These are phyloP conservation scores for Tricholoma saponaceum DNA, from an alignment of 768 basidiomycete genomes.

Conservation along the genomic window DNA sequence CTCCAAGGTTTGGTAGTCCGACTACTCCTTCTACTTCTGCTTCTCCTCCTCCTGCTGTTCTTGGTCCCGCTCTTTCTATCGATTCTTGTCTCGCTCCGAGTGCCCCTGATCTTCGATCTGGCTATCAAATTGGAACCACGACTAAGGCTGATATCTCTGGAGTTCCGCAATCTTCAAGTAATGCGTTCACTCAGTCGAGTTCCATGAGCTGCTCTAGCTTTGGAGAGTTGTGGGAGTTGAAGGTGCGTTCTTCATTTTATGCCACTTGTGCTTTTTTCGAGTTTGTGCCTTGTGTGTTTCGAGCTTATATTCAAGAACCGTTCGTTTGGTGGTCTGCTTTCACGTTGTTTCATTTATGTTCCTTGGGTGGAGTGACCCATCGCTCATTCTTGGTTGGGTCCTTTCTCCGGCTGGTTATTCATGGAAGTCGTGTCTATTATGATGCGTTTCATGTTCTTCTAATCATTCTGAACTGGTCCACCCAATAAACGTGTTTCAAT, in stretches of 20 bases:
- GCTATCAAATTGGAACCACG: not conserved
- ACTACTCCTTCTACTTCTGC: not conserved
- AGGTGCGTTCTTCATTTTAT: slow-evolving; percentile 7
- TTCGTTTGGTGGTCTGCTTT: not conserved
- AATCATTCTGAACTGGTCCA: not conserved
- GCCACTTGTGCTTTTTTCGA: not conserved
- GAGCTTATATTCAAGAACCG: not conserved
- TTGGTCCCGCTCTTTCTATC: not conserved
- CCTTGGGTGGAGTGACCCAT: not conserved
- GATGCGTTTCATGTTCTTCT: not conserved
- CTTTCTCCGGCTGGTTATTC: not conserved
- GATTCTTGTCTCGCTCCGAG: not conserved
- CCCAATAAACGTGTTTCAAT: not conserved
- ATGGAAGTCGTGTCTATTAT: not conserved
- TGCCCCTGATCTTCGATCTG: not conserved
- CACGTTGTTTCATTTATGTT: not conserved
- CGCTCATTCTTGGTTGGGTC: not conserved
- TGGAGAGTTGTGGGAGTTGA: slow-evolving; percentile 19
- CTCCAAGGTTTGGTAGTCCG: slow-evolving; percentile 3
- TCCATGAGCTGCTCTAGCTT: slow-evolving; percentile 20
- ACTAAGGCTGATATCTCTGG: not conserved
- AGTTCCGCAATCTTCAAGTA: not conserved
- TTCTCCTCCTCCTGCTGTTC: not conserved
- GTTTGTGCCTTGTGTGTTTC: not conserved
- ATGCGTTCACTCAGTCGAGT: not conserved